Evolutionary conservation across 202 grass and related monocot species (phyloP), one percentile per base, ranked within the genome.

Genomic region (Eragrostis tef): DNA sequence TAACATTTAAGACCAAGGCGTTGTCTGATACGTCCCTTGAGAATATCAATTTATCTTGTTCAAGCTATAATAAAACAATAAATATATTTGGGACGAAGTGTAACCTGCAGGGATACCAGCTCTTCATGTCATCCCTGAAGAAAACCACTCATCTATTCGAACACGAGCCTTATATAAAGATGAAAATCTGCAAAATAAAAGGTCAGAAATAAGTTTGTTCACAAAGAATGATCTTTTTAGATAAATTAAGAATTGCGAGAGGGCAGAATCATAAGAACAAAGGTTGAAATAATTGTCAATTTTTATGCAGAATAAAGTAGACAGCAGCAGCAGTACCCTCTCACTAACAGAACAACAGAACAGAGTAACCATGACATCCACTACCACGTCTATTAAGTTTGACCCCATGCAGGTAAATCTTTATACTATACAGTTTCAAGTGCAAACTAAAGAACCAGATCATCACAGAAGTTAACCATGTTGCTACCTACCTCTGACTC

Each of bases 221-320:
- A n/a, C n/a, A n/a, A 46, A 17, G 20, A 43, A 50, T 46, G 11
- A 78, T 31, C 62, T 62, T 67, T 29, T 47, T 43, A 79, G 42
- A n/a, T 20, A n/a, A 72, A 64, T 26, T 16, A 0, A 42, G 11
- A 58, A 21, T 44, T 59, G 42, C 12, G 9, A 45, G 16, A 21
- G 22, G 42, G 5, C 26, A 49, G 43, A 81, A 62, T 53, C 31
- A 50, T 64, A 86, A 70, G 53, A 25, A 39, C 8, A 69, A 21
- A 51, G 29, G 6, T 24, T 76, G 51, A 15, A 70, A 31, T n/a
- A 57, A 48, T 41, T 45, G 29, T 8, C 7, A n/a, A 2, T 17
- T 44, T 58, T 61, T 43, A 81, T 69, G 52, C 51, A 67, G 29
- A 61, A 75, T 75, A 62, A 75, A 81, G 43, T 31, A 74, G 42